Conservation (phyloP, 305 asterid genomes). For the Stenogyne calaminthoides region DNA sequence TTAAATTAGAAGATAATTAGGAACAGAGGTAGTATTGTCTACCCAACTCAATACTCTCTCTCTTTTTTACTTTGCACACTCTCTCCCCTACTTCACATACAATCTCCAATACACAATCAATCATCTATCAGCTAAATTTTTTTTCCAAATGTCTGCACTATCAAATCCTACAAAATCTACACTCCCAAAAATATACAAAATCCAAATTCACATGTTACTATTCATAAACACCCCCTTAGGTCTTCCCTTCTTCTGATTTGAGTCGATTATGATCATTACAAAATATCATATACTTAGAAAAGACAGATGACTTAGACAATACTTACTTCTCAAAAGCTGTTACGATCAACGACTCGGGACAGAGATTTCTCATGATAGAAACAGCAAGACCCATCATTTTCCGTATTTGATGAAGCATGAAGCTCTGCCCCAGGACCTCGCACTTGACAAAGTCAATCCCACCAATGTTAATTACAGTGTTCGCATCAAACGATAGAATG, state of each 20-base stretch:
- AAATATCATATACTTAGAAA: background rate
- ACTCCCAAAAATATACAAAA: too few species aligned
- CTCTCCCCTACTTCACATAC: too few species aligned
- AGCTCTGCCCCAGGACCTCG: slow-evolving; percentile 93
- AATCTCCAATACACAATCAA: too few species aligned
- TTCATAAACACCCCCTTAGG: too few species aligned
- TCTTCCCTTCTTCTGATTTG: background rate
- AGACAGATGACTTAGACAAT: background rate
- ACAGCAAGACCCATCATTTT: slow-evolving; percentile 96
- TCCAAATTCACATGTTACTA: too few species aligned
- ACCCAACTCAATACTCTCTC: too few species aligned
- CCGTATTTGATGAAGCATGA: slow-evolving; percentile 98
- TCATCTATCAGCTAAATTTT: too few species aligned
- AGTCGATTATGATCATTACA: background rate
- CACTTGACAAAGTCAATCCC: slow-evolving; percentile 88
- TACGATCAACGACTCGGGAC: slow-evolving; percentile 70
- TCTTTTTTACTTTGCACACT: too few species aligned
- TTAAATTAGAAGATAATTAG: too few species aligned
- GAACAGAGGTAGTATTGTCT: too few species aligned
- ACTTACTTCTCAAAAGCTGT: slow-evolving; percentile 72
- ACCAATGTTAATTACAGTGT: slow-evolving; percentile 50
- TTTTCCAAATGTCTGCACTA: too few species aligned
- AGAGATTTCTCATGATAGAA: slow-evolving; percentile 75
- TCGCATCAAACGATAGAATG: slow-evolving; percentile 70
- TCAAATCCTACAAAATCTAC: too few species aligned